A percentile compares a stretch with the other conserved stretches of the same genome.
phyloP scores from a whole-genome alignment of 2,329 filamentous ascomycete genomes.

The Pseudogymnoascus sp. region DNA sequence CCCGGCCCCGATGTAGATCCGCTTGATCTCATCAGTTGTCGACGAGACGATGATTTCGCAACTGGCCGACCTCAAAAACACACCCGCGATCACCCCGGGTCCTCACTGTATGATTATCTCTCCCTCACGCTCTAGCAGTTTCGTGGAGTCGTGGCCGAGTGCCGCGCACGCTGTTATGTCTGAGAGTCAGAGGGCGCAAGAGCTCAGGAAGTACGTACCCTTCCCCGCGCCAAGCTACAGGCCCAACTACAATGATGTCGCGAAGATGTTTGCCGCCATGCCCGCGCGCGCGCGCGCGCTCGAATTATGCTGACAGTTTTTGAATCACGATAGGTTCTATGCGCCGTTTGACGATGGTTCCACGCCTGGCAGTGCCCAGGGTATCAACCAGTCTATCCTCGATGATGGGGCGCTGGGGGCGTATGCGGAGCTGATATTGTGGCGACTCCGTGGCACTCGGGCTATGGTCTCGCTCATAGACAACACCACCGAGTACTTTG shows the following conservation, averaged over 20 bases:
- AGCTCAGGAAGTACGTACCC: slow-evolving; percentile 25
- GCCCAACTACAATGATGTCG: background rate
- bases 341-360: slow-evolving; percentile 16
- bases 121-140: slow-evolving; percentile 2
- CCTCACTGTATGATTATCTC: slow-evolving; percentile 7
- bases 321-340: slow-evolving; percentile 21
- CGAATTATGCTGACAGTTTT: background rate
- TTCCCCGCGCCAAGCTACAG: background rate
- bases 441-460: slow-evolving; percentile 22
- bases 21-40: slow-evolving; percentile 4
- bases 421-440: slow-evolving; percentile 11
- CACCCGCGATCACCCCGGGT: background rate
- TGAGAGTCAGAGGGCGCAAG: slow-evolving; percentile 22
- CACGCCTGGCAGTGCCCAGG: slow-evolving; percentile 11
- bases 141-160: slow-evolving; percentile 4
- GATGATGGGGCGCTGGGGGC: slow-evolving; percentile 20
- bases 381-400: slow-evolving; percentile 23
- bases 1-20: background rate
- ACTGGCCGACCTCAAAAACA: background rate
- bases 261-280: slow-evolving; percentile 8
- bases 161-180: background rate
- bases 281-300: background rate
- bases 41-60: background rate
- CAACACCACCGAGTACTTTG: slow-evolving; percentile 23
- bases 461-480: slow-evolving; percentile 27